These are phyloP conservation scores for Candida sanyiensis DNA, from an alignment of 805 yeast genomes.

Conservation along the genomic window DNA sequence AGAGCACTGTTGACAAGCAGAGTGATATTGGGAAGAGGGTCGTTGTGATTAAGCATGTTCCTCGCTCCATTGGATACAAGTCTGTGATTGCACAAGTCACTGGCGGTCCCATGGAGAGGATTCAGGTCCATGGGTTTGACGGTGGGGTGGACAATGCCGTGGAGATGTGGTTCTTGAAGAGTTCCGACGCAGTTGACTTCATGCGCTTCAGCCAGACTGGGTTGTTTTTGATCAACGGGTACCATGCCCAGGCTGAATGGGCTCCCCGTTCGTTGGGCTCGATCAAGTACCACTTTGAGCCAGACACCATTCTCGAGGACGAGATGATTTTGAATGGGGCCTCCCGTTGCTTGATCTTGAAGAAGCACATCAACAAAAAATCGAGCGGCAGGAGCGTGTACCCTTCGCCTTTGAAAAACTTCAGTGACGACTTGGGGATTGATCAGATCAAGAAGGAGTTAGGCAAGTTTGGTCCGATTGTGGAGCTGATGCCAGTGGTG, in stretches of 20 bases:
- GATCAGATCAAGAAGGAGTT: constrained; percentile 45
- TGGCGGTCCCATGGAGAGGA: constrained; percentile 66
- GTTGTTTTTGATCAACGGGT: constrained; percentile 55
- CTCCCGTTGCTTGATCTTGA: constrained; percentile 50
- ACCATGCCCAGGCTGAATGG: constrained; percentile 44
- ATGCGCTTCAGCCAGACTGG: constrained; percentile 46
- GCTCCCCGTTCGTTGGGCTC: constrained; percentile 12
- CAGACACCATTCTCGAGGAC: constrained; percentile 12
- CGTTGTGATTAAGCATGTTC: constrained; percentile 35
- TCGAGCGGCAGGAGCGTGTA: constrained; percentile 22
- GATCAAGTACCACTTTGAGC: constrained; percentile 13
- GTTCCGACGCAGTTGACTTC: constrained; percentile 50
- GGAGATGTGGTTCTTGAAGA: constrained; percentile 47
- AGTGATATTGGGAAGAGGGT: constrained; percentile 24
- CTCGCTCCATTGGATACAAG: constrained; percentile 39
- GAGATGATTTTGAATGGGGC: constrained; percentile 42
- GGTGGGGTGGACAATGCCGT: constrained; percentile 27
- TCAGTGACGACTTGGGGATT: constrained; percentile 39
- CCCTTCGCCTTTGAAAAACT: constrained; percentile 40
- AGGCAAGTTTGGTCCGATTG: constrained; percentile 48
- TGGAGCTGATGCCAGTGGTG: constrained; percentile 61
- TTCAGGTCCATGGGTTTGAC: constrained; percentile 14
- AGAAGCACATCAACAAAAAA: constrained; percentile 28
- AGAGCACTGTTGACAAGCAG: background rate
- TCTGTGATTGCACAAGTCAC: constrained; percentile 48